These are phyloP conservation scores for Conringia planisiliqua DNA, from an alignment of 345 rosid genomes.

Conservation along the genomic window DNA sequence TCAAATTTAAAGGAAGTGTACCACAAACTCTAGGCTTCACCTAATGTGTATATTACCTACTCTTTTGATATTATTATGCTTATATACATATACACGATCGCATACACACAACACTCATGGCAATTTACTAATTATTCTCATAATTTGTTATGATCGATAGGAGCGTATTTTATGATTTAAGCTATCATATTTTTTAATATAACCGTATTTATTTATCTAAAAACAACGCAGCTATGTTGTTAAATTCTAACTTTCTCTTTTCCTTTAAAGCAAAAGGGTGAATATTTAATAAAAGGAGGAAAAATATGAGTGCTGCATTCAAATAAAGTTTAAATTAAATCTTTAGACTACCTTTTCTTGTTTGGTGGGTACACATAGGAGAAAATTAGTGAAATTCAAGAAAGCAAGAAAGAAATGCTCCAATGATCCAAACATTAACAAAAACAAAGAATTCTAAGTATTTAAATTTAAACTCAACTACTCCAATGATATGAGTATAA, in stretches of 20 bases:
- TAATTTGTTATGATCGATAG: constrained; percentile 29
- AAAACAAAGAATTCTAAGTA: not conserved
- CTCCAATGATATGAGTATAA: constrained; percentile 16
- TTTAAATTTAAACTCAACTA: not conserved
- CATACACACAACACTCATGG: constrained; percentile 5
- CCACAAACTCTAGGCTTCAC: constrained; percentile 39
- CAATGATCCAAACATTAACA: not conserved
- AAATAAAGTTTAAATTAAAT: constrained; percentile 29
- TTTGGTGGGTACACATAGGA: constrained; percentile 36
- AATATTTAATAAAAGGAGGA: constrained; percentile 15
- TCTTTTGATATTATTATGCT: constrained; percentile 3
- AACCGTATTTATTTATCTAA: not conserved
- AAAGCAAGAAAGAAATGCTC: constrained; percentile 19
- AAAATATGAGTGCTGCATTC: constrained; percentile 30
- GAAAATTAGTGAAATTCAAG: constrained; percentile 25
- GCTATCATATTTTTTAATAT: constrained; percentile 3
- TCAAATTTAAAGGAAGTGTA: constrained; percentile 31
- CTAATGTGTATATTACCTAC: constrained; percentile 32
- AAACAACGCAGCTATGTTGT: not conserved
- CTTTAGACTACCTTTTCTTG: constrained; percentile 35
- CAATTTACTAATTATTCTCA: constrained; percentile 11
- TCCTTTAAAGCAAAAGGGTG: constrained; percentile 31
- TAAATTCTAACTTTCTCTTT: constrained; percentile 25
- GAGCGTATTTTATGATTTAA: constrained; percentile 19
- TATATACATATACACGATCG: constrained; percentile 16